A percentile compares a stretch with the other conserved stretches of the same genome.
These are phyloP conservation scores for Craterostigma plantagineum DNA, from an alignment of 257 asterid genomes.

Conservation along the genomic window DNA sequence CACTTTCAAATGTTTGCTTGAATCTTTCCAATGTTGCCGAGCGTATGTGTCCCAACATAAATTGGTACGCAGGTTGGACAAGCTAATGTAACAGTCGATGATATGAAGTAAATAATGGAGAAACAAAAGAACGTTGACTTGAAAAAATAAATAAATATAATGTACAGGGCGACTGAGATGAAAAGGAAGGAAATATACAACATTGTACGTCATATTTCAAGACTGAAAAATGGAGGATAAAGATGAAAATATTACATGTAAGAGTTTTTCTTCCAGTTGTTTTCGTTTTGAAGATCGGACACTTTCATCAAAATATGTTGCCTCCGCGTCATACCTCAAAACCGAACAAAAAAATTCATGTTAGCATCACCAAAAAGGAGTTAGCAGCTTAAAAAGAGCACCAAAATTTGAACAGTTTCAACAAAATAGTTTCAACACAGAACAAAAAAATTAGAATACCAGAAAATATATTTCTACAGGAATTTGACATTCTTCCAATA, in stretches of 20 bases:
- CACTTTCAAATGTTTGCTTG: conserved; percentile 50
- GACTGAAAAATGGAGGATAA: no score
- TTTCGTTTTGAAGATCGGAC: conserved; percentile 66
- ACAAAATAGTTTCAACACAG: no score
- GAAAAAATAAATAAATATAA: no score
- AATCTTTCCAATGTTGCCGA: conserved; percentile 57
- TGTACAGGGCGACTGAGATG: no score
- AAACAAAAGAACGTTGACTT: no score
- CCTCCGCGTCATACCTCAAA: conserved; percentile 75
- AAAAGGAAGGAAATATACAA: no score
- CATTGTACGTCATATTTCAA: no score
- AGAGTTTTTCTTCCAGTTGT: conserved; percentile 82
- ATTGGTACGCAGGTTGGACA: conserved; percentile 83
- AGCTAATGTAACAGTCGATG: conserved; percentile 28
- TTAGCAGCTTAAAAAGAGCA: no score
- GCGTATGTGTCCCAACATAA: conserved; percentile 82
- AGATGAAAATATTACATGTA: conserved; percentile 41
- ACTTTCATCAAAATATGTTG: conserved; percentile 83
- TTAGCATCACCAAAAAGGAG: no score
- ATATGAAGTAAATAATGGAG: background rate
- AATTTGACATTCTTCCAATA: conserved; percentile 8
- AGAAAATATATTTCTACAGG: background rate
- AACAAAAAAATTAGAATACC: no score
- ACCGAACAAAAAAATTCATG: no score
- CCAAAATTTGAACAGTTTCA: no score